Conservation (phyloP, 345 rosid species). For the Rhodomyrtus tomentosa region DNA sequence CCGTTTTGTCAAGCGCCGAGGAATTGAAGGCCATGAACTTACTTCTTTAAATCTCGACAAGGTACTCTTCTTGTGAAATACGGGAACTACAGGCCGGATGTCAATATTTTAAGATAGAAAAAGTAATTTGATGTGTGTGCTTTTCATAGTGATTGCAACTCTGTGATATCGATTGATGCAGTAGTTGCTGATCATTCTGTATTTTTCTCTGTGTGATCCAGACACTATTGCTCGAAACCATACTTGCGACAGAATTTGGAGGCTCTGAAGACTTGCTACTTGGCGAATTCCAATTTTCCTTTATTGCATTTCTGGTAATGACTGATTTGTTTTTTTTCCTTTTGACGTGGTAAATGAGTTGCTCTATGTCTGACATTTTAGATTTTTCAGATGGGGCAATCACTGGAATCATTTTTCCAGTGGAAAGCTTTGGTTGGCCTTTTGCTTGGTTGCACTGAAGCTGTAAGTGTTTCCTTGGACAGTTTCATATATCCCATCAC, state of each 20-base stretch:
- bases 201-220: constrained; percentile 4
- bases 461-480: constrained; percentile 38
- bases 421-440: constrained; percentile 94
- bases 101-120: neutral
- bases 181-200: neutral
- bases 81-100: neutral
- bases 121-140: neutral
- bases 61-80: constrained; percentile 16
- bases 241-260: constrained; percentile 48
- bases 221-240: constrained; percentile 59
- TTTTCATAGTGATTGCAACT: neutral
- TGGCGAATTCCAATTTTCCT: constrained; percentile 89
- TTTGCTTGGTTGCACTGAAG: constrained; percentile 70
- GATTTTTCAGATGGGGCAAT: constrained; percentile 85
- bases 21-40: constrained; percentile 54
- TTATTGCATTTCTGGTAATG: constrained; percentile 76
- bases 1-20: constrained; percentile 49
- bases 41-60: constrained; percentile 92
- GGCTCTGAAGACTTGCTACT: constrained; percentile 71
- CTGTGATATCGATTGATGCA: neutral
- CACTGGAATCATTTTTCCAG: constrained; percentile 81
- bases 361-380: neutral
- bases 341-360: neutral
- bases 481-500: neutral
- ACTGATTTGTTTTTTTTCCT: neutral